phyloP scores from a whole-genome alignment of 495 filamentous ascomycete species.

The Xylaria longipes region DNA sequence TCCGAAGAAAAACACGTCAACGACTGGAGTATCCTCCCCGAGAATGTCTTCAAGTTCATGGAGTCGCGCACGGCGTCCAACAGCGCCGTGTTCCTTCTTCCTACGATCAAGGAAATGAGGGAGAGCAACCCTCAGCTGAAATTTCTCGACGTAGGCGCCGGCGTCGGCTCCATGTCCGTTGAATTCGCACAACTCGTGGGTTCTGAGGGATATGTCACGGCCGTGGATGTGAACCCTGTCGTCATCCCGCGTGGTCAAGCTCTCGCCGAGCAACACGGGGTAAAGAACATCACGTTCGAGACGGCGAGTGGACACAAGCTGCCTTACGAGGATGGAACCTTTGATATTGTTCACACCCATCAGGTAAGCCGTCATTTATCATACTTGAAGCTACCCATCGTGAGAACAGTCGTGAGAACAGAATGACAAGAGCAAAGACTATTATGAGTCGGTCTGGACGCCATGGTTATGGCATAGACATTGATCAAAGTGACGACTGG shows the following conservation, averaged over 20 bases:
- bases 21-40: conserved; percentile 15
- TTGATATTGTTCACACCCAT: conserved; percentile 51
- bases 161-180: conserved; percentile 48
- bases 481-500: too few species aligned
- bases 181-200: conserved; percentile 43
- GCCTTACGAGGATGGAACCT: conserved; percentile 48
- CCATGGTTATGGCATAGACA: not conserved
- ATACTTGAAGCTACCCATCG: conserved; percentile 26
- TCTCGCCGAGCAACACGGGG: conserved; percentile 22
- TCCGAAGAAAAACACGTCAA: not conserved
- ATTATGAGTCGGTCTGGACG: not conserved
- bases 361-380: conserved; percentile 5
- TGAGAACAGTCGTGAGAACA: not conserved
- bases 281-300: conserved; percentile 48
- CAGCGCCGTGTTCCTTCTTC: conserved; percentile 45
- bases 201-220: conserved; percentile 48
- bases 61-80: conserved; percentile 46
- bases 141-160: conserved; percentile 49
- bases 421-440: not conserved
- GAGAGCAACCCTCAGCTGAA: conserved; percentile 36
- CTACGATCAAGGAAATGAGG: conserved; percentile 37
- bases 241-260: conserved; percentile 45
- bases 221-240: conserved; percentile 46
- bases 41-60: conserved; percentile 20
- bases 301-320: conserved; percentile 45